These are phyloP conservation scores for Isoetes engelmannii DNA, from an alignment of 83 land plant genomes.

Conservation along the genomic window DNA sequence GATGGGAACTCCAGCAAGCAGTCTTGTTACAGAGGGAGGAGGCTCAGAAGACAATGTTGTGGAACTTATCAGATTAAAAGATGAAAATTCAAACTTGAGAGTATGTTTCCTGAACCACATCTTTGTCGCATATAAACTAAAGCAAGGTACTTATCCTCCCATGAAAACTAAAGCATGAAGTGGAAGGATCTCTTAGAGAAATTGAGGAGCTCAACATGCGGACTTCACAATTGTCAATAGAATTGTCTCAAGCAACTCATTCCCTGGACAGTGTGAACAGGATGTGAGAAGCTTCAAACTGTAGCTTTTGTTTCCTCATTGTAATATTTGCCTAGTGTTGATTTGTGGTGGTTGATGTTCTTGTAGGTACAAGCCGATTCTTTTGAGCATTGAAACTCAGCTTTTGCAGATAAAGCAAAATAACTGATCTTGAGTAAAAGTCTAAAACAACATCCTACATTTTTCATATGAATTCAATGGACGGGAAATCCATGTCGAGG, in stretches of 20 bases:
- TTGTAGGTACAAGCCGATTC: constrained; percentile 35
- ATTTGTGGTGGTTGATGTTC: constrained; percentile 1
- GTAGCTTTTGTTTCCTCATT: neutral
- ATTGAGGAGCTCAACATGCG: constrained; percentile 28
- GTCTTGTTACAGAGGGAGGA: constrained; percentile 6
- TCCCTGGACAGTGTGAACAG: constrained; percentile 23
- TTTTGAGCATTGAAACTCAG: constrained; percentile 29
- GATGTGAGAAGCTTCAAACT: constrained; percentile 15
- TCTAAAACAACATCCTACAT: too few relatives aligned
- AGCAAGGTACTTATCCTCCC: neutral
- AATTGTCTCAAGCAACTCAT: constrained; percentile 26
- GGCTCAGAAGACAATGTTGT: constrained; percentile 3
- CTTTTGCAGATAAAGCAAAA: constrained; percentile 29
- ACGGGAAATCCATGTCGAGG: too few relatives aligned
- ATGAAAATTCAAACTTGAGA: constrained; percentile 27
- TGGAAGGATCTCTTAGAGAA: constrained; percentile 16
- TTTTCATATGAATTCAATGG: too few relatives aligned
- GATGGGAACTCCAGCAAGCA: neutral
- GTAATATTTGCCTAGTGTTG: neutral
- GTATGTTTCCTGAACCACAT: constrained; percentile 15
- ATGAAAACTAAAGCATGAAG: constrained; percentile 15
- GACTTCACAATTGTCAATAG: constrained; percentile 22
- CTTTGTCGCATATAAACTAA: neutral
- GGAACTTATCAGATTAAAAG: neutral
- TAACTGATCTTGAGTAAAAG: too few relatives aligned